Evolutionary conservation across 805 yeast genomes (phyloP).

Genomic region (Sugiyamaella floridensis): DNA sequence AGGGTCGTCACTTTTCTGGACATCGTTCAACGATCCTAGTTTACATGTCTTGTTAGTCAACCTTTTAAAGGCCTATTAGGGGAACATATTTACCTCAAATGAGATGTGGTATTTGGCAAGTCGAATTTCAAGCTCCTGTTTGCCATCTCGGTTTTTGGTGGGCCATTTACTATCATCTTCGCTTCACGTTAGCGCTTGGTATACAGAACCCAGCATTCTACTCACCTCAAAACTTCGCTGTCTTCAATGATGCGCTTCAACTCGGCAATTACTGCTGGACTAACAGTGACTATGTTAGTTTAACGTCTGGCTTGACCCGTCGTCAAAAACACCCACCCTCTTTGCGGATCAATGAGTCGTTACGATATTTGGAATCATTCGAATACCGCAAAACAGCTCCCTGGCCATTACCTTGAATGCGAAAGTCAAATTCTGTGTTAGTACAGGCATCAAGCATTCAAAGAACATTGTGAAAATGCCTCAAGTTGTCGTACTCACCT

Average conservation of each 20-base stretch:
- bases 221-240: slow-evolving; percentile 35
- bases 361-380: slow-evolving; percentile 41
- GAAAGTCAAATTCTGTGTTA: slow-evolving; percentile 31
- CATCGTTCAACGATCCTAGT: slow-evolving; percentile 36
- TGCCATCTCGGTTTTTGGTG: slow-evolving; percentile 34
- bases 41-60: slow-evolving; percentile 27
- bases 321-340: slow-evolving; percentile 24
- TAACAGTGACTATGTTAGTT: slow-evolving; percentile 26
- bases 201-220: background rate
- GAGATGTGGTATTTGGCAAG: slow-evolving; percentile 31
- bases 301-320: background rate
- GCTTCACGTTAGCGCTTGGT: slow-evolving; percentile 7
- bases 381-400: slow-evolving; percentile 35
- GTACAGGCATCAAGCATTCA: background rate
- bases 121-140: slow-evolving; percentile 37
- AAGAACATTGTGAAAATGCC: background rate
- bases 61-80: too few relatives aligned
- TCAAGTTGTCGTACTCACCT: slow-evolving; percentile 21
- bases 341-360: slow-evolving; percentile 37
- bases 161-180: slow-evolving; percentile 42
- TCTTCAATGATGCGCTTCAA: slow-evolving; percentile 32
- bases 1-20: slow-evolving; percentile 36
- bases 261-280: slow-evolving; percentile 32
- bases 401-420: slow-evolving; percentile 26
- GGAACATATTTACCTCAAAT: slow-evolving; percentile 25